Evolutionary conservation across 1,139 yeast species (phyloP).

Genomic region (Geotrichum bryndzae): DNA sequence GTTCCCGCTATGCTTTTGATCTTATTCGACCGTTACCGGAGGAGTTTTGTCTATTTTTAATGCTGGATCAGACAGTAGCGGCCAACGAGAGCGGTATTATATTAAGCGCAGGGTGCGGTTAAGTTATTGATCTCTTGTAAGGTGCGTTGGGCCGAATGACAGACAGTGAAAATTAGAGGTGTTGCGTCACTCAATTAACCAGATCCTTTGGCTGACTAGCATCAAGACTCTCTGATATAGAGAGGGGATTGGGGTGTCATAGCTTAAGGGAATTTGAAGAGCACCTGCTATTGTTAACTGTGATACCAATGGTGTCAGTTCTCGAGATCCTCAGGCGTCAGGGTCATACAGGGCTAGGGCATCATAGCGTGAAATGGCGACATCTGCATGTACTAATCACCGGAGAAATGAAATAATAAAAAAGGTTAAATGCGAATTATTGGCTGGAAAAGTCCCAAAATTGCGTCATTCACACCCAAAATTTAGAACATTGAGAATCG

Average conservation of each 20-base stretch:
- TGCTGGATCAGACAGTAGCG: background rate
- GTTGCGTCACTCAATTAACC: background rate
- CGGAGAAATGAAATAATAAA: background rate
- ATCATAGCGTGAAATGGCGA: constrained; percentile 9
- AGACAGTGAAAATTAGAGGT: background rate
- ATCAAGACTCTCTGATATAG: background rate
- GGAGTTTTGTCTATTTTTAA: background rate
- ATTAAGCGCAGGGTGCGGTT: background rate
- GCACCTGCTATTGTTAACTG: no score
- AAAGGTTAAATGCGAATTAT: background rate
- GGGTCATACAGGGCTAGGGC: constrained; percentile 2
- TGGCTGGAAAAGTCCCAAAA: background rate
- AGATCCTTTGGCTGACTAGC: background rate
- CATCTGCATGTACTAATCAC: background rate
- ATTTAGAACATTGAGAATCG: background rate
- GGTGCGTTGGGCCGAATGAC: background rate
- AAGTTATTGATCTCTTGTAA: background rate
- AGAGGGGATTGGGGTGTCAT: background rate
- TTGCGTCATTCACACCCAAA: background rate
- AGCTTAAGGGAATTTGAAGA: no score
- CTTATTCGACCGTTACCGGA: background rate
- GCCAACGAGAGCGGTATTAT: background rate
- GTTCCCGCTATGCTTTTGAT: background rate
- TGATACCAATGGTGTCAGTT: no score
- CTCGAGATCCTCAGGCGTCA: background rate